phyloP scores from a whole-genome alignment of 768 basidiomycete species.

The Amanita phalloides region DNA sequence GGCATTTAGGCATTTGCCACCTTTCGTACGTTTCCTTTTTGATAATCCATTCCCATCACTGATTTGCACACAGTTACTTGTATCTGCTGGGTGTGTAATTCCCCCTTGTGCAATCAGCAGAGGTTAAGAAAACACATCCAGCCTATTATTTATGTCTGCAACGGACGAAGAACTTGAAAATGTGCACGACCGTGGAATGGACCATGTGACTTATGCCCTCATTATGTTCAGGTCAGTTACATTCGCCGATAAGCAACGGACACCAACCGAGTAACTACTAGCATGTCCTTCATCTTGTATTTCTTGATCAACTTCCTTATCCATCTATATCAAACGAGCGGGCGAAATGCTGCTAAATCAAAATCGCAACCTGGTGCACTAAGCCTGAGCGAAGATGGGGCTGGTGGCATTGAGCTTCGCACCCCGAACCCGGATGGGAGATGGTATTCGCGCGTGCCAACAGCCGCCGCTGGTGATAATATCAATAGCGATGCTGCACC shows the following conservation, averaged over 20 bases:
- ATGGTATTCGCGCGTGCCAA: conserved; percentile 11
- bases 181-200: conserved; percentile 65
- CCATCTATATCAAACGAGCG: conserved; percentile 54
- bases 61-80: conserved; percentile 42
- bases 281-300: conserved; percentile 72
- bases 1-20: conserved; percentile 80
- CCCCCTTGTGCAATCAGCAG: background rate
- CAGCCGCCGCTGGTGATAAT: conserved; percentile 3
- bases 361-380: background rate
- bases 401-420: background rate
- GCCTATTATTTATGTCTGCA: conserved; percentile 83
- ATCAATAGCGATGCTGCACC: background rate
- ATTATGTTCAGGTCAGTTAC: conserved; percentile 65
- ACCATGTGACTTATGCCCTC: conserved; percentile 84
- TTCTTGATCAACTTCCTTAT: conserved; percentile 61
- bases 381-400: background rate
- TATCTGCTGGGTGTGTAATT: conserved; percentile 49
- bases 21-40: conserved; percentile 53
- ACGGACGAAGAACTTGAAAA: conserved; percentile 84
- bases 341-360: conserved; percentile 28
- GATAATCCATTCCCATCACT: conserved; percentile 1
- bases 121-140: conserved; percentile 13
- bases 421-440: background rate
- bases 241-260: background rate
- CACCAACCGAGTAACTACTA: conserved; percentile 13